Evolutionary conservation across 2,329 filamentous ascomycete genomes (phyloP).

Genomic region (Paecilomyces dactylethromorphus): DNA sequence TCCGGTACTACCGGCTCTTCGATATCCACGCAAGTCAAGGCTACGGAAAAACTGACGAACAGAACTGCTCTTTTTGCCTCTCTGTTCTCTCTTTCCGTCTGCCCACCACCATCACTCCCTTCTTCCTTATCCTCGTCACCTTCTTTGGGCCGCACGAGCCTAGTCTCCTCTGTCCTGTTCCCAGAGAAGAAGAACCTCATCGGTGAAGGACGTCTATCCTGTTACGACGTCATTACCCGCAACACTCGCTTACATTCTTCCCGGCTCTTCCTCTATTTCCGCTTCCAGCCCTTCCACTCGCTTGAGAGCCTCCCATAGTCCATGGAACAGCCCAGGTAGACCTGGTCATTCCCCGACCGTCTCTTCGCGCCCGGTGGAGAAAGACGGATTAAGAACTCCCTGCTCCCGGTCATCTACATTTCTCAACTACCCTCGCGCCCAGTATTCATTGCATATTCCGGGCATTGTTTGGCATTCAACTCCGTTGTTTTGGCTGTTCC

Average conservation of each 20-base stretch:
- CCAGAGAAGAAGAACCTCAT: neutral
- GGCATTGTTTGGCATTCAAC: neutral
- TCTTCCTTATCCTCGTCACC: neutral
- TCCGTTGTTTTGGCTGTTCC: neutral
- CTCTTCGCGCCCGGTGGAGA: neutral
- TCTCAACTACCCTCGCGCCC: neutral
- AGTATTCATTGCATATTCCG: neutral
- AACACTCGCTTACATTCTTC: neutral
- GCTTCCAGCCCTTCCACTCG: neutral
- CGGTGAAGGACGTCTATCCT: neutral
- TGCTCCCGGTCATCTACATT: neutral
- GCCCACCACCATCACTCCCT: neutral
- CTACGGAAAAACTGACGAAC: constrained; percentile 4
- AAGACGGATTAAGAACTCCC: neutral
- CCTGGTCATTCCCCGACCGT: neutral
- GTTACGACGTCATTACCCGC: neutral
- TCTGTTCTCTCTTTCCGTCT: constrained; percentile 2
- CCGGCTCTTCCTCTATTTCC: neutral
- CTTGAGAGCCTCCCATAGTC: neutral
- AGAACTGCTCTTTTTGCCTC: constrained; percentile 2
- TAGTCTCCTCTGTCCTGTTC: neutral
- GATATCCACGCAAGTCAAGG: neutral
- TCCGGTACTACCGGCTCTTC: neutral
- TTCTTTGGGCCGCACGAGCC: neutral
- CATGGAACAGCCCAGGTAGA: neutral